phyloP scores from a whole-genome alignment of 2,329 filamentous ascomycete genomes.

The Pseudocercospora eumusae region DNA sequence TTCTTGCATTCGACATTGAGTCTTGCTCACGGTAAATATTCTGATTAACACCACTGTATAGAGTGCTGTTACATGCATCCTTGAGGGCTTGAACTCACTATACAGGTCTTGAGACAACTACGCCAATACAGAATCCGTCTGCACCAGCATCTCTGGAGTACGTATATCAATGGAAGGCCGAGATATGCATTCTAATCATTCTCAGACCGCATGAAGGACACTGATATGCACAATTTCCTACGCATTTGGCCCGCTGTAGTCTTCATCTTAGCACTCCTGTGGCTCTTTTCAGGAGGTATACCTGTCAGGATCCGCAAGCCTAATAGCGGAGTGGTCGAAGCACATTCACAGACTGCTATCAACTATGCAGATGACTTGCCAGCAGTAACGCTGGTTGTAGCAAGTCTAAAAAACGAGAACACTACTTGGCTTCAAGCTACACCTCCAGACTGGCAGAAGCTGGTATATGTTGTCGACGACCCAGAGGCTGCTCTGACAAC shows the following conservation, averaged over 20 bases:
- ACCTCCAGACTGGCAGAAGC: slow-evolving; percentile 44
- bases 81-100: too few relatives aligned
- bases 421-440: slow-evolving; percentile 45
- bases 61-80: too few relatives aligned
- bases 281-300: neutral
- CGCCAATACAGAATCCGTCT: neutral
- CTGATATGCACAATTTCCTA: neutral
- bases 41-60: too few relatives aligned
- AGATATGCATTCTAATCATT: neutral
- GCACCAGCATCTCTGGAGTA: neutral
- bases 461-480: slow-evolving; percentile 49
- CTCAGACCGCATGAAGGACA: neutral
- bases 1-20: neutral
- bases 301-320: neutral
- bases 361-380: neutral
- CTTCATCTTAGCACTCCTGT: neutral
- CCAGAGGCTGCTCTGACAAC: slow-evolving; percentile 43
- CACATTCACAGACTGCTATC: neutral
- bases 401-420: slow-evolving; percentile 21
- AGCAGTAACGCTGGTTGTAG: neutral
- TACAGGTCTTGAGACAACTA: too few relatives aligned
- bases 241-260: neutral
- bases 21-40: too few relatives aligned
- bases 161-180: neutral
- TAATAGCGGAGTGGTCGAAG: neutral